phyloP scores from a whole-genome alignment of 805 yeast species.

The Scheffersomyces lignosus region DNA sequence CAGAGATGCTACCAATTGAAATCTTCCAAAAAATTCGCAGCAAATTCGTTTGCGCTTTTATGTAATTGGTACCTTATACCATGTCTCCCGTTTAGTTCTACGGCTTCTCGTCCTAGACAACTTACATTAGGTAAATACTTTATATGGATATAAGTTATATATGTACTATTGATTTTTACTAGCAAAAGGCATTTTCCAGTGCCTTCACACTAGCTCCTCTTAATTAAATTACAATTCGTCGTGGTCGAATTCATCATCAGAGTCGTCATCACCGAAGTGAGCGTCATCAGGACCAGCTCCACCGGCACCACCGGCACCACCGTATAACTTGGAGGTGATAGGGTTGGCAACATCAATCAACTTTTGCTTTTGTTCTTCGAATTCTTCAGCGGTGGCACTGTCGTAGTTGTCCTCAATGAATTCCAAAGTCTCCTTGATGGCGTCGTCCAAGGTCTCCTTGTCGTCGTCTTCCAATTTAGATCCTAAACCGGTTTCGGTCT shows the following conservation, averaged over 20 bases:
- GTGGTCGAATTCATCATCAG: slow-evolving; percentile 45
- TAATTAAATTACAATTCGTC: slow-evolving; percentile 46
- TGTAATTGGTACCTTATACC: no score
- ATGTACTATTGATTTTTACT: no score
- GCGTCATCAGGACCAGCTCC: slow-evolving; percentile 39
- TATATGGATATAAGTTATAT: no score
- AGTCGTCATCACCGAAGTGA: slow-evolving; percentile 43
- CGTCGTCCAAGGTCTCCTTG: slow-evolving; percentile 84
- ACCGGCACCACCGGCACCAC: slow-evolving; percentile 48
- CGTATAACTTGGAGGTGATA: slow-evolving; percentile 78
- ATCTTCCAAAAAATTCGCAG: no score
- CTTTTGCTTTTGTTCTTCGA: slow-evolving; percentile 85
- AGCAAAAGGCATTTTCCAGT: no score
- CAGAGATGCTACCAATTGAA: no score
- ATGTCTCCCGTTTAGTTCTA: no score
- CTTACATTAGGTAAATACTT: no score
- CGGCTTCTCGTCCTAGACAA: no score
- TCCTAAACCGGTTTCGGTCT: slow-evolving; percentile 53
- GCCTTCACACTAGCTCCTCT: no score
- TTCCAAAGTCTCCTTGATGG: slow-evolving; percentile 80
- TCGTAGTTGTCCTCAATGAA: slow-evolving; percentile 87
- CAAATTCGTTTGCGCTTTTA: no score
- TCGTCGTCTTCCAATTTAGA: slow-evolving; percentile 86
- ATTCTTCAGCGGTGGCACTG: slow-evolving; percentile 87
- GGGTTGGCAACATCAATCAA: slow-evolving; percentile 85